A percentile compares a stretch with the other conserved stretches of the same genome.
phyloP scores from a whole-genome alignment of 305 asterid genomes.

The Fraxinus angustifolia region DNA sequence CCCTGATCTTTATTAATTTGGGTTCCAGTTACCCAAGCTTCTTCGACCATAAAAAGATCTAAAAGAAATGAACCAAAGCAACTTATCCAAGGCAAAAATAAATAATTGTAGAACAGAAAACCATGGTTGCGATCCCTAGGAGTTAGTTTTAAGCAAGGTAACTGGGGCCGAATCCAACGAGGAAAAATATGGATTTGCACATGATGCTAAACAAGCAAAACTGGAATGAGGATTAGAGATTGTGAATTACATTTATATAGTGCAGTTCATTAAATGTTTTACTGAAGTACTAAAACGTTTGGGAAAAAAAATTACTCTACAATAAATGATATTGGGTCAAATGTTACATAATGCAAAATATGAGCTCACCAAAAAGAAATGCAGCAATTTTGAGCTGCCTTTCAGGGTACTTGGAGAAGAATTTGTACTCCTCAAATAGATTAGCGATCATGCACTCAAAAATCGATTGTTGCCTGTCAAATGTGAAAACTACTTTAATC shows the following conservation, averaged over 20 bases:
- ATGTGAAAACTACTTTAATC: conserved; percentile 14
- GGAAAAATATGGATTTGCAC: not conserved
- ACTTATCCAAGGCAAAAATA: not conserved
- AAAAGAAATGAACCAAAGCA: not conserved
- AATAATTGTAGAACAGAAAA: not conserved
- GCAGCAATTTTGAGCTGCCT: conserved; percentile 88
- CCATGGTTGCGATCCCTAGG: not conserved
- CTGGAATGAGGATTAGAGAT: conserved; percentile 37
- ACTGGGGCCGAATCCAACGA: not conserved
- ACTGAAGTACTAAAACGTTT: not conserved
- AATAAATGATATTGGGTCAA: conserved; percentile 59
- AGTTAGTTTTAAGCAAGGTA: not conserved
- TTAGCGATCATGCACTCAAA: conserved; percentile 91
- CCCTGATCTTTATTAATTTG: not conserved
- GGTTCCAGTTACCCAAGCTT: not conserved
- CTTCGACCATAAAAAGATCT: not conserved
- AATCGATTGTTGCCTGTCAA: conserved; percentile 75
- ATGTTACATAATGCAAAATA: conserved; percentile 7
- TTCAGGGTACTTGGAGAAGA: conserved; percentile 85
- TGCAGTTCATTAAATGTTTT: not conserved
- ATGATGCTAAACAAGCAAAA: not conserved
- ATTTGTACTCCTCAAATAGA: conserved; percentile 88
- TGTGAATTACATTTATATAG: not conserved
- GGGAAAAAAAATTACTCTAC: conserved; percentile 46
- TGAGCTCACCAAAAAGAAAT: conserved; percentile 74